These are phyloP conservation scores for Hordeum marinum DNA, from an alignment of 176 grass and related monocot species.

Conservation along the genomic window DNA sequence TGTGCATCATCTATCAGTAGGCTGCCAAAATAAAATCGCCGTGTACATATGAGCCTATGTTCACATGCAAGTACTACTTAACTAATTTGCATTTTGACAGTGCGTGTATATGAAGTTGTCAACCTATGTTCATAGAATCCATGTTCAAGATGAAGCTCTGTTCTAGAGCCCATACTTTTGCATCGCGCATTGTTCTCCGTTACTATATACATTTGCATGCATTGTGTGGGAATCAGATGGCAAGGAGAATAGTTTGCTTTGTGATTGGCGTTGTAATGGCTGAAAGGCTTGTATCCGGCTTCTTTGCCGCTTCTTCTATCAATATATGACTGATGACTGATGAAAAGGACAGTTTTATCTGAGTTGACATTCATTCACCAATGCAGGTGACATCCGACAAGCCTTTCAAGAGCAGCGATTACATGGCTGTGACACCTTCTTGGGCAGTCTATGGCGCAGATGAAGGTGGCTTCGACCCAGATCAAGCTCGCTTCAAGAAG, in stretches of 20 bases:
- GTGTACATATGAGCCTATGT: not conserved
- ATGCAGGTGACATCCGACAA: slow-evolving; percentile 75
- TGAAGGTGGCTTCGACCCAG: slow-evolving; percentile 90
- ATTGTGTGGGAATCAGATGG: not conserved
- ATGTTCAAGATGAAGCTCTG: not conserved
- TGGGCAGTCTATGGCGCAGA: slow-evolving; percentile 91
- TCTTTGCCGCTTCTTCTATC: too few relatives aligned
- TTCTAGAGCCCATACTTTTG: not conserved
- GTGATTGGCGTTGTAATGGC: too few relatives aligned
- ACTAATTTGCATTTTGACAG: too few relatives aligned
- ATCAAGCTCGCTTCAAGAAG: slow-evolving; percentile 89
- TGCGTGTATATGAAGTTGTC: not conserved
- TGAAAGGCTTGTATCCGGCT: too few relatives aligned
- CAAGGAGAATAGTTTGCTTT: not conserved
- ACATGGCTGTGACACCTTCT: slow-evolving; percentile 68
- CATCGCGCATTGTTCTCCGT: not conserved
- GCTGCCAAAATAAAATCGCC: not conserved
- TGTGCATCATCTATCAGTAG: not conserved
- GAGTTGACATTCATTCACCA: slow-evolving; percentile 11
- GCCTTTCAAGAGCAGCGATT: slow-evolving; percentile 72
- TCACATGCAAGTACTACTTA: not conserved
- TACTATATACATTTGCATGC: not conserved
- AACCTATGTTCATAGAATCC: not conserved
- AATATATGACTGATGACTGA: not conserved
- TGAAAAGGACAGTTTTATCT: not conserved